phyloP scores from a whole-genome alignment of 176 grass and related monocot genomes.

The Alopecurus myosuroides region DNA sequence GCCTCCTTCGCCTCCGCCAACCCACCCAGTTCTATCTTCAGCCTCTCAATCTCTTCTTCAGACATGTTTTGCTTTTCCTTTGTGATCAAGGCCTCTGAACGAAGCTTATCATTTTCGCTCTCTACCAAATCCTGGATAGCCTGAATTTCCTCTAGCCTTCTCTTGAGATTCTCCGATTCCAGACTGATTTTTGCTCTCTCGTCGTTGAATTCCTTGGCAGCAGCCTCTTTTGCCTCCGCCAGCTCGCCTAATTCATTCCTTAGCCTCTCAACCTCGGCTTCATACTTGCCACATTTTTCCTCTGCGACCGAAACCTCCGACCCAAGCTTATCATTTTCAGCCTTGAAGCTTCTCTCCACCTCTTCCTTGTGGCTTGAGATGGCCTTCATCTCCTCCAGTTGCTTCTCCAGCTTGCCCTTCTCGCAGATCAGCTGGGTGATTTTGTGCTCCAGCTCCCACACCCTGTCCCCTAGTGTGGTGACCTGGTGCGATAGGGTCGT shows the following conservation, averaged over 20 bases:
- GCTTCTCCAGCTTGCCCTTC: slow-evolving; percentile 17
- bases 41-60: slow-evolving; percentile 1
- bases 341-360: slow-evolving; percentile 15
- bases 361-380: slow-evolving; percentile 15
- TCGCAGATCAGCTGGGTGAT: not conserved
- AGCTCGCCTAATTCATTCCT: not conserved
- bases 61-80: not conserved
- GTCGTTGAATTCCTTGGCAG: not conserved
- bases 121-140: not conserved
- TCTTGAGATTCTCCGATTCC: not conserved
- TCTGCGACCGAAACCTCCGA: not conserved
- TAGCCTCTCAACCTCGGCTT: not conserved
- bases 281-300: not conserved
- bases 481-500: slow-evolving; percentile 14
- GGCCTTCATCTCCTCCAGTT: not conserved
- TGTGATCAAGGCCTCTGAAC: not conserved
- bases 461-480: not conserved
- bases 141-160: not conserved
- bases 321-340: not conserved
- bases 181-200: not conserved
- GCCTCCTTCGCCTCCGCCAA: slow-evolving; percentile 25
- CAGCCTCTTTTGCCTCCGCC: not conserved
- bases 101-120: not conserved
- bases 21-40: not conserved
- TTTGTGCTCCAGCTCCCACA: not conserved